Percentiles rank a stretch among this genome's conserved stretches.
phyloP scores from a whole-genome alignment of 352 stramenopile species.

The Paralagenidium karlingii region DNA sequence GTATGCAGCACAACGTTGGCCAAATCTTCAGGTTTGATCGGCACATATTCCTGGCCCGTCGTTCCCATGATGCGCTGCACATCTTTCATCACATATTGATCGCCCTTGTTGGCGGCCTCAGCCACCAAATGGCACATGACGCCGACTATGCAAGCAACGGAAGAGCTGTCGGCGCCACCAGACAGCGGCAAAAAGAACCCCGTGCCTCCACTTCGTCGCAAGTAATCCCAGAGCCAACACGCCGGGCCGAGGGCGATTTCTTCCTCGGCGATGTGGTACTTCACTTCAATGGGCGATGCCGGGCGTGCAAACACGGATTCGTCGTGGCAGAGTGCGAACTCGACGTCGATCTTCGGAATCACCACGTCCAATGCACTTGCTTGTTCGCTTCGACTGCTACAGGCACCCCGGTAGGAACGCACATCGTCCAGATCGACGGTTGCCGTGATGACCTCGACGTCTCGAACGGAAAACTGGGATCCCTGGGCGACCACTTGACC shows the following conservation, averaged over 20 bases:
- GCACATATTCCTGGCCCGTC: constrained; percentile 29
- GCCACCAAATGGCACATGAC: constrained; percentile 96
- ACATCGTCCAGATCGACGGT: constrained; percentile 98
- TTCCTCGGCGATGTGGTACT: constrained; percentile 87
- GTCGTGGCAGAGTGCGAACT: constrained; percentile 69
- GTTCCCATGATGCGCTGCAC: constrained; percentile 78
- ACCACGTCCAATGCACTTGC: constrained; percentile 61
- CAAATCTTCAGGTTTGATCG: constrained; percentile 78
- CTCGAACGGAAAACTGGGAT: constrained; percentile 93
- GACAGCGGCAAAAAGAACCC: constrained; percentile 96
- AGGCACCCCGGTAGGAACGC: constrained; percentile 88
- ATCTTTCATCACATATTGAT: constrained; percentile 68
- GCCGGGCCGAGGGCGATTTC: constrained; percentile 95
- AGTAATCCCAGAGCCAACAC: constrained; percentile 99
- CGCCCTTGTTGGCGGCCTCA: constrained; percentile 66
- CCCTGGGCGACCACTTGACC: constrained; percentile 93
- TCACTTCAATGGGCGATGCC: constrained; percentile 45
- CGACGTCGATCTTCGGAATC: constrained; percentile 57
- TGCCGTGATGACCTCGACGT: constrained; percentile 95
- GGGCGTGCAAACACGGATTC: constrained; percentile 21
- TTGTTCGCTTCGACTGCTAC: constrained; percentile 92
- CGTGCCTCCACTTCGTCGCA: constrained; percentile 76
- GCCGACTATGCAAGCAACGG: constrained; percentile 93
- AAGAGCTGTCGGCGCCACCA: constrained; percentile 93
- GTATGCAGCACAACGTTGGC: constrained; percentile 92